Base-by-base conservation (phyloP, 495 filamentous ascomycete genomes). In the Talaromyces ruber region DNA sequence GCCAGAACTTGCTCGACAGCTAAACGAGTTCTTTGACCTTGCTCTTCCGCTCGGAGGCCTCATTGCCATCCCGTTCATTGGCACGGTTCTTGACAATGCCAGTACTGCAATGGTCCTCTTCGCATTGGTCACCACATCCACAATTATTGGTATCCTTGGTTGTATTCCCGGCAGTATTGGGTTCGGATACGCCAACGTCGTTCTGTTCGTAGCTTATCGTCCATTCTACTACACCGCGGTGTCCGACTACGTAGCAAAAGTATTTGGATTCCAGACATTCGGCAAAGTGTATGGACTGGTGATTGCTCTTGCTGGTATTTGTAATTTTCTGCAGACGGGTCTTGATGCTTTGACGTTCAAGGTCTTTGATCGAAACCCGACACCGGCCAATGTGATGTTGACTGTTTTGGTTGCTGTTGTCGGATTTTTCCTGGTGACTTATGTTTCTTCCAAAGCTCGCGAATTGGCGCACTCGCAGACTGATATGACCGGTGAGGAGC, bases 281-380 rank as follows among this genome's bases (percentile, higher is more conserved):
- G 93, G 93, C 26, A 97, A 89, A 61, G 91, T 98, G 26, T 97
- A 98, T 70, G 94, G 94, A n/a, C 80, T 92, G 7, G 87, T 97
- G 60, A 97, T 97, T 62, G 97, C 91, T 68, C 70, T 94, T 3
- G 86, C 92, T 2, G 94, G 94, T 6, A 66, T 98, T 11, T 80
- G 93, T 56, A 97, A 96, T 72, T 93, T 98, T 66, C 84, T 81
- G 18, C 93, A 98, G 77, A 85, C 86, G 9, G 92, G 82, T 0
- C 76, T 98, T 28, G 94, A 97, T 71, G 85, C 85, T 60, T 64
- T 94, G 58, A 93, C 91, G 29, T 88, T 96, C 64, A 79, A 80
- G 53, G 77, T 76, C 1, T 97, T 93, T 70, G 53, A 77, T 26
- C 81, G 84, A 11, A 75, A 97, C 72, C 93, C 93, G 0, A 74